Evolutionary conservation across 1,284 basidiomycete species (phyloP).

Genomic region (Athelia sp.): DNA sequence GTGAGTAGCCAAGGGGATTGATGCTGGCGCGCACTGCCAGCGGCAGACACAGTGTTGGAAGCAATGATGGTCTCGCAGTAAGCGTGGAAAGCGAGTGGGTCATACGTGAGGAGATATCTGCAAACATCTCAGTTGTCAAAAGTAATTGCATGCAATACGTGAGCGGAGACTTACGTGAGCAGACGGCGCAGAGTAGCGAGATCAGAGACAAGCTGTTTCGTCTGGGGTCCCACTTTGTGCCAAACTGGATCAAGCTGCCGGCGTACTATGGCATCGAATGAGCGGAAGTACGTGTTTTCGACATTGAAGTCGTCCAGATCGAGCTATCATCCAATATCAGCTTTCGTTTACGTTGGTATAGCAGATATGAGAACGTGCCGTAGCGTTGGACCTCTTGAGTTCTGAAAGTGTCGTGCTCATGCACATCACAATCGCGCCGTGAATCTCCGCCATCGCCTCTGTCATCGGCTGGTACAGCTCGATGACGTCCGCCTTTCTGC

Average conservation of each 20-base stretch:
- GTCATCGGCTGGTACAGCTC: constrained; percentile 89
- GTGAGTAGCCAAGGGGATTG: constrained; percentile 86
- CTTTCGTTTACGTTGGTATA: no score
- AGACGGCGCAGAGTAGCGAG: constrained; percentile 83
- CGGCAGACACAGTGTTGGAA: constrained; percentile 54
- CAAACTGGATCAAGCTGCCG: constrained; percentile 90
- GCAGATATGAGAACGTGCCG: constrained; percentile 45
- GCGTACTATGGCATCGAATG: constrained; percentile 89
- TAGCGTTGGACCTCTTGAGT: constrained; percentile 83
- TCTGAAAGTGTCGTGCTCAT: constrained; percentile 91
- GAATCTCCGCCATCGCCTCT: constrained; percentile 86
- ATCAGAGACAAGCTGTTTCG: constrained; percentile 89
- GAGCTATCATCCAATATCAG: constrained; percentile 43
- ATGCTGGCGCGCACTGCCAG: constrained; percentile 54
- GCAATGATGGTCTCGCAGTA: constrained; percentile 91
- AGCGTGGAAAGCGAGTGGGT: constrained; percentile 85
- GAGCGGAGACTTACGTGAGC: constrained; percentile 48
- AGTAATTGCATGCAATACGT: not conserved
- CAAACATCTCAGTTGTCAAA: not conserved
- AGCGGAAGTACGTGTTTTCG: constrained; percentile 92
- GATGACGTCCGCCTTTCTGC: constrained; percentile 85
- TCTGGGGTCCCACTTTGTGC: constrained; percentile 93
- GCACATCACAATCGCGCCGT: constrained; percentile 90
- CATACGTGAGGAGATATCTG: constrained; percentile 91
- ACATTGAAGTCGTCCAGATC: constrained; percentile 93